A percentile compares a stretch with the other conserved stretches of the same genome.
Conservation (phyloP, 257 asterid species). For the Gentiana straminea region DNA sequence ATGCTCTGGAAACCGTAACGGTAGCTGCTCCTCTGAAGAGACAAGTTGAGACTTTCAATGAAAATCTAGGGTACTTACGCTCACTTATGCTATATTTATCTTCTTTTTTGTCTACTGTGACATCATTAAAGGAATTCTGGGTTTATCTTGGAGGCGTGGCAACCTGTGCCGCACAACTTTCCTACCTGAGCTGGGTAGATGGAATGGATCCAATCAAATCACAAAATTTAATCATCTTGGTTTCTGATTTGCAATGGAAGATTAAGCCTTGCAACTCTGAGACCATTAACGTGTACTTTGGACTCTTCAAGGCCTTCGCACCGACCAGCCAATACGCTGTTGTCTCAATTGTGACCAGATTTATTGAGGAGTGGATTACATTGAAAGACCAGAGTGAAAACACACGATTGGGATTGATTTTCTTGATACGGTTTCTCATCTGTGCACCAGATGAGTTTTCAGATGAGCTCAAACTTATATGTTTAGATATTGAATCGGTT, state of each 20-base stretch:
- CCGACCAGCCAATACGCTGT: too few relatives aligned
- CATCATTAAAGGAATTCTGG: too few relatives aligned
- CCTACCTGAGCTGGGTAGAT: conserved; percentile 3
- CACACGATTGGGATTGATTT: not conserved
- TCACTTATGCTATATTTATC: too few relatives aligned
- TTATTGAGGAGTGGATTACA: not conserved
- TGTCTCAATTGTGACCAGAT: not conserved
- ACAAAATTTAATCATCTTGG: not conserved
- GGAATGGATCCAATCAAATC: not conserved
- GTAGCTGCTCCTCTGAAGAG: too few relatives aligned
- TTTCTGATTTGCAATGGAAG: not conserved
- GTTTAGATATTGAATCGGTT: not conserved
- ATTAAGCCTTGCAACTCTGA: not conserved
- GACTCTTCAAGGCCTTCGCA: not conserved
- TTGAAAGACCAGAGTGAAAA: not conserved
- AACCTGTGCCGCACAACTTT: not conserved
- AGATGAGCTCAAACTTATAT: not conserved
- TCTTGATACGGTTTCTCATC: not conserved
- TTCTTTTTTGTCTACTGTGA: too few relatives aligned
- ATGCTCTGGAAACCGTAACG: too few relatives aligned
- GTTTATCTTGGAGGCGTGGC: not conserved
- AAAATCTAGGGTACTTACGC: too few relatives aligned
- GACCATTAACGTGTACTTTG: not conserved
- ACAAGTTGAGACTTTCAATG: too few relatives aligned
- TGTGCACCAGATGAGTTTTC: not conserved